phyloP scores from a whole-genome alignment of 768 basidiomycete genomes.

The Suillus occidentalis region DNA sequence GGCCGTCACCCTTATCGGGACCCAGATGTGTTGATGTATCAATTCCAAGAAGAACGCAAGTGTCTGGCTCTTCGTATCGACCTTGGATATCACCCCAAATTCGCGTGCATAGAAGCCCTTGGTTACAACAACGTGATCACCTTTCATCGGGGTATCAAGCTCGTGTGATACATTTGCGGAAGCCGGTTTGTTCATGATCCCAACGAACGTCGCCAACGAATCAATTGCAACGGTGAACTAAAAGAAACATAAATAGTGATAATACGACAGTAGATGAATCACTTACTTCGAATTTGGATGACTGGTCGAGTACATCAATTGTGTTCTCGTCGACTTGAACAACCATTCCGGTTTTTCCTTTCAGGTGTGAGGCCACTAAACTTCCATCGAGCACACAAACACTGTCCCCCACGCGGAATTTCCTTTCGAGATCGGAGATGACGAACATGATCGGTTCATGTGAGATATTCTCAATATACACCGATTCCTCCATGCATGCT shows the following conservation, averaged over 20 bases:
- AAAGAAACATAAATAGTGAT: background rate
- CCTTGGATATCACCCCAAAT: background rate
- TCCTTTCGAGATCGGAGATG: background rate
- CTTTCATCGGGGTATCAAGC: background rate
- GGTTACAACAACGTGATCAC: background rate
- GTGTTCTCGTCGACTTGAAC: background rate
- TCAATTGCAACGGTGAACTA: background rate
- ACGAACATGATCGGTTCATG: background rate
- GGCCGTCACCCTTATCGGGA: background rate
- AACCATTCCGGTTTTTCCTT: background rate
- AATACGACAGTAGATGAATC: background rate
- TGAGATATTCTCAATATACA: background rate
- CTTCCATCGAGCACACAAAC: background rate
- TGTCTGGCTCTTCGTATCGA: background rate
- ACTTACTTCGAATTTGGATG: background rate
- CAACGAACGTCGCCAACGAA: background rate
- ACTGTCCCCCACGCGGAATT: background rate
- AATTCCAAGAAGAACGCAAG: background rate
- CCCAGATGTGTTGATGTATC: background rate
- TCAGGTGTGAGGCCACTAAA: background rate
- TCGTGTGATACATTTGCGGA: background rate
- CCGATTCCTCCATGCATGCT: background rate
- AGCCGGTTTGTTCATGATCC: background rate
- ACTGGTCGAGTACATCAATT: background rate
- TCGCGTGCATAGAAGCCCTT: background rate